Evolutionary conservation across 257 asterid genomes (phyloP).

Genomic region (Linaria vulgaris): DNA sequence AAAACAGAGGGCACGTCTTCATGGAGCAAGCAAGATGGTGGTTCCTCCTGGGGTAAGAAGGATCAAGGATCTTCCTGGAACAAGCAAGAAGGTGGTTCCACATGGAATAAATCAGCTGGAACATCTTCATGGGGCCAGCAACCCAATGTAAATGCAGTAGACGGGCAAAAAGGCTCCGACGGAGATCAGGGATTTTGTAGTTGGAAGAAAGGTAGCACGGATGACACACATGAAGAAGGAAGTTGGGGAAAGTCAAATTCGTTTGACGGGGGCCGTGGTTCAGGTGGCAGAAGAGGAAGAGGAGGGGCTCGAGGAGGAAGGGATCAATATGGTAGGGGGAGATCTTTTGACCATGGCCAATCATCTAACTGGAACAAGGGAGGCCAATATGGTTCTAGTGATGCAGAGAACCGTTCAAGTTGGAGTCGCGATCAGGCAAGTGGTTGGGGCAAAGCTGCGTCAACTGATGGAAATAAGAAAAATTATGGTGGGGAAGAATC

Average conservation of each 20-base stretch:
- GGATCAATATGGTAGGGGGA: slow-evolving; percentile 12
- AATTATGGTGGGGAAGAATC: slow-evolving; percentile 15
- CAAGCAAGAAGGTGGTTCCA: slow-evolving; percentile 29
- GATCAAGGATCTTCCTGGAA: no score
- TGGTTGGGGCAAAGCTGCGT: no score
- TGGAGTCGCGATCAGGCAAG: no score
- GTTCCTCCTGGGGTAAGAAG: slow-evolving; percentile 13
- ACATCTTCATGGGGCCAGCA: slow-evolving; percentile 36
- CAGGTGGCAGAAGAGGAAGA: slow-evolving; percentile 55
- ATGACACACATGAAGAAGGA: no score
- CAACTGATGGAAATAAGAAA: slow-evolving; percentile 28
- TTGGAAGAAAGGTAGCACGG: no score
- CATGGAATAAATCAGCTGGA: slow-evolving; percentile 36
- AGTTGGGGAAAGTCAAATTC: background rate
- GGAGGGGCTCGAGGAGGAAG: slow-evolving; percentile 41
- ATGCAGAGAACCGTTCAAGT: no score
- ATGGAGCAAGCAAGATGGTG: slow-evolving; percentile 35
- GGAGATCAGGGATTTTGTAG: no score
- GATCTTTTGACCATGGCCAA: slow-evolving; percentile 51
- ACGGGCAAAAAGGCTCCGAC: slow-evolving; percentile 18
- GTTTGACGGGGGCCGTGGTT: slow-evolving; percentile 52
- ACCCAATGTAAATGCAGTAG: slow-evolving; percentile 28
- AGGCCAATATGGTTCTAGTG: no score
- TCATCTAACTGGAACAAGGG: slow-evolving; percentile 28
- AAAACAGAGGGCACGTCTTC: slow-evolving; percentile 25